Base-by-base conservation (phyloP, 2,329 filamentous ascomycete genomes). In the Diaporthe citri region DNA sequence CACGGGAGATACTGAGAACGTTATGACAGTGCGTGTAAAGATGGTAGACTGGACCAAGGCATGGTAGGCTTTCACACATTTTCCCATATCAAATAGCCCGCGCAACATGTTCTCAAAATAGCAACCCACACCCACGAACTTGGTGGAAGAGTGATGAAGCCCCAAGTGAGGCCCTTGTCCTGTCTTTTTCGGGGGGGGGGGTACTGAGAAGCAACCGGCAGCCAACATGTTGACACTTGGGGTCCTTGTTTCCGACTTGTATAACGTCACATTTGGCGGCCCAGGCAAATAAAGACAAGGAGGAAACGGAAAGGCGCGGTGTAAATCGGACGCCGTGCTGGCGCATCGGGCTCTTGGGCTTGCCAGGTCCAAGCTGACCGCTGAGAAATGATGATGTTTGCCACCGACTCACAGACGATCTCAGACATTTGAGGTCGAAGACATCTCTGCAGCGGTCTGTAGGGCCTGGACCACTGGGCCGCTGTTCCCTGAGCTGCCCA, bases 311-410 rank as follows among this genome's bases (percentile, higher is more conserved):
- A 55, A 39, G 20, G 48, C 31, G 34, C 8, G 31, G 25, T 55
- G 48, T 15, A n/a, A 28, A 64, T 72, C 59, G 57, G 34, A 36
- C 8, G 10, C 28, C n/a, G 22, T 39, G 39, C 41, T 62, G 31
- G 57, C n/a, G n/a, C 31, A 72, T 48, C 46, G 57, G 57, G 57
- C 60, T 55, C 34, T 55, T 72, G 56, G 22, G 56, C 36, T 52
- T 52, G 43, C 56, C 17, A 52, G 28, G 43, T 9, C 46, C 17
- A 31, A 41, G 46, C 70, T 72, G 57, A 72, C 46, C 48, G 28
- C 34, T 41, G n/a, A 25, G 43, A 36, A 25, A 25, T 51, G n/a
- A 62, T 39, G 43, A 62, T 46, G 46, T 46, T 62, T 52, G 70
- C 43, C 70, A 72, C 48, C 70, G 34, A 67, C 46, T 20, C 10